Percentiles rank a stretch among this genome's conserved stretches.
These are phyloP conservation scores for Lentinula guzmanii DNA, from an alignment of 768 basidiomycete species.

Conservation along the genomic window DNA sequence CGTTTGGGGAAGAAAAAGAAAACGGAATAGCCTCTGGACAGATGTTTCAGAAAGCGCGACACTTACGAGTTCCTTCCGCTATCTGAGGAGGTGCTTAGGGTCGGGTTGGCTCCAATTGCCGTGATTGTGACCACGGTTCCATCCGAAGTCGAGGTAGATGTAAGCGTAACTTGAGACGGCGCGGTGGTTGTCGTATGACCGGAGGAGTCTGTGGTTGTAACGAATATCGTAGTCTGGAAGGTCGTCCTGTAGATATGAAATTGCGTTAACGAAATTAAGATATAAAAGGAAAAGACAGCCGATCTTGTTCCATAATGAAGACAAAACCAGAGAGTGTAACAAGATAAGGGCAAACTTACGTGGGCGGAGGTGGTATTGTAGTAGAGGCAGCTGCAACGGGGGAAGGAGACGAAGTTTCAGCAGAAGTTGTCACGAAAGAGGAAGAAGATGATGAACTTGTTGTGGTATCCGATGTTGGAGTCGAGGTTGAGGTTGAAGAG, in stretches of 20 bases:
- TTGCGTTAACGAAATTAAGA: constrained; percentile 8
- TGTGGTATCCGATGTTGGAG: not conserved
- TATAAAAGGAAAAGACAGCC: not conserved
- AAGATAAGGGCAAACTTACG: constrained; percentile 14
- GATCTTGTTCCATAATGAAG: not conserved
- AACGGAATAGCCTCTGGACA: constrained; percentile 14
- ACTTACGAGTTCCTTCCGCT: constrained; percentile 37
- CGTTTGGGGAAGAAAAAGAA: not conserved
- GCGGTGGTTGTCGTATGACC: constrained; percentile 44
- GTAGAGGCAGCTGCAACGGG: not conserved
- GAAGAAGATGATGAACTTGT: constrained; percentile 3
- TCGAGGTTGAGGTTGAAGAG: constrained; percentile 7
- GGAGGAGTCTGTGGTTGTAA: constrained; percentile 54
- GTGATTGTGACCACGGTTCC: constrained; percentile 58
- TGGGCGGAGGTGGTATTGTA: constrained; percentile 2
- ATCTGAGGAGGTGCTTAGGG: constrained; percentile 45
- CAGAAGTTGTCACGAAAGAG: constrained; percentile 2
- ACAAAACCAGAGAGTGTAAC: constrained; percentile 10
- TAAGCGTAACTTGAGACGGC: constrained; percentile 53
- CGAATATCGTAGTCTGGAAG: constrained; percentile 42
- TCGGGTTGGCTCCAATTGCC: constrained; percentile 62
- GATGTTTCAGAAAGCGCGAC: not conserved
- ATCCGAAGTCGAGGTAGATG: constrained; percentile 48
- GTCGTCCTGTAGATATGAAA: constrained; percentile 38
- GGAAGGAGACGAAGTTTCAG: constrained; percentile 1